Evolutionary conservation across 2,329 filamentous ascomycete species (phyloP).

Genomic region (Ceratocystis variospora): DNA sequence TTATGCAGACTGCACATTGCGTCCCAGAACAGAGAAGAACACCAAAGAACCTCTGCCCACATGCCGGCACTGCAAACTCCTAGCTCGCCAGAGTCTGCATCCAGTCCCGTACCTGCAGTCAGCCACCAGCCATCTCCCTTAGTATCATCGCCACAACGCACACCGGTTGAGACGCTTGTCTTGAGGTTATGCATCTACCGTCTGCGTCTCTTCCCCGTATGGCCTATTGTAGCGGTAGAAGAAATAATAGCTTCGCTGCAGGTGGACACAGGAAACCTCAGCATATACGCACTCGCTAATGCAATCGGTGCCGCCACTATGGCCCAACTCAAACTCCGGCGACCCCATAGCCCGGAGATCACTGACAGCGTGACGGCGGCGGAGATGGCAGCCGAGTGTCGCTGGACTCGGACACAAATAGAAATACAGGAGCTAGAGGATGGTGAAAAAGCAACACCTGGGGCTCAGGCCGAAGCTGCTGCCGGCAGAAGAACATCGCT

Average conservation of each 20-base stretch:
- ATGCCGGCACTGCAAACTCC: background rate
- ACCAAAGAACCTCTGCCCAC: background rate
- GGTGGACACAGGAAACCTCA: constrained; percentile 25
- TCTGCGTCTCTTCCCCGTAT: constrained; percentile 38
- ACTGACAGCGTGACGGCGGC: constrained; percentile 26
- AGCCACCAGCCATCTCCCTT: background rate
- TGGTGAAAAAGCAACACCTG: background rate
- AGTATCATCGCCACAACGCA: background rate
- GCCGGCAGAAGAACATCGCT: constrained; percentile 25
- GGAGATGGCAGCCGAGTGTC: constrained; percentile 28
- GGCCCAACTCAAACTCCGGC: constrained; percentile 34
- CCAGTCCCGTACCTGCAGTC: background rate
- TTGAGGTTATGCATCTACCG: constrained; percentile 32
- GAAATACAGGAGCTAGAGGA: constrained; percentile 21
- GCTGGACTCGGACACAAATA: constrained; percentile 21
- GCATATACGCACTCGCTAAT: constrained; percentile 31
- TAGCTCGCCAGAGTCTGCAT: background rate
- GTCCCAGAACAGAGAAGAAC: background rate
- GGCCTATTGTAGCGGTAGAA: constrained; percentile 36
- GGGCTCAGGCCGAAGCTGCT: background rate
- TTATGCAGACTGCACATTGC: background rate
- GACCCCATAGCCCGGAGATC: constrained; percentile 22
- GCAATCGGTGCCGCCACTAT: constrained; percentile 36
- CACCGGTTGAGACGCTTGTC: constrained; percentile 5
- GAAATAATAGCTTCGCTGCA: constrained; percentile 30